Evolutionary conservation across 345 rosid genomes (phyloP).

Genomic region (Aquilaria sinensis): DNA sequence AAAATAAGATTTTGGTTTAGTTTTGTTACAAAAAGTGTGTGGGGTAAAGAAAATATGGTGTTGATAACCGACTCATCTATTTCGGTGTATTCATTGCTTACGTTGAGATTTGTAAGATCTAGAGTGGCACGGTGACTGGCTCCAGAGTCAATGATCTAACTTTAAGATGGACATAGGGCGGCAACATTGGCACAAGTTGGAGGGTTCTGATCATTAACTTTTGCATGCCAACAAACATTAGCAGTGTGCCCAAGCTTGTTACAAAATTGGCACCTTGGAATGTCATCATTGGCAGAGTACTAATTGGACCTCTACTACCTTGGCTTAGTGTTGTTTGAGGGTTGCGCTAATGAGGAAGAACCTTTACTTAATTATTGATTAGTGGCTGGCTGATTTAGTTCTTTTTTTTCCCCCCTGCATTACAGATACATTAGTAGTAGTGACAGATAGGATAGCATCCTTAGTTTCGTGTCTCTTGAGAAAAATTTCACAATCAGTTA

Average conservation of each 20-base stretch:
- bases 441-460: background rate
- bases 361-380: background rate
- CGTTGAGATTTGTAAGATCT: background rate
- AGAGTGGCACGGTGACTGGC: background rate
- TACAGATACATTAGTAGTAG: background rate
- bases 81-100: too few relatives aligned
- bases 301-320: too few relatives aligned
- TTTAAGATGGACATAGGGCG: background rate
- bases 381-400: background rate
- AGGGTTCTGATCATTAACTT: background rate
- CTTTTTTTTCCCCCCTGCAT: background rate
- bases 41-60: background rate
- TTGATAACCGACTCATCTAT: background rate
- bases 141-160: background rate
- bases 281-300: background rate
- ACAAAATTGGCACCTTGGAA: background rate
- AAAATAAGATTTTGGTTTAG: too few relatives aligned
- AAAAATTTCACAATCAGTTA: background rate
- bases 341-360: background rate
- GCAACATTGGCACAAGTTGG: background rate
- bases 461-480: too few relatives aligned
- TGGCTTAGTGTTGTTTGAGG: background rate
- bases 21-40: background rate
- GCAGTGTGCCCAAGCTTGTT: background rate
- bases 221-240: background rate